Percentiles rank a stretch among this genome's conserved stretches.
Evolutionary conservation across 164 flowering plant species (phyloP).

Genomic region (Brasenia schreberi): DNA sequence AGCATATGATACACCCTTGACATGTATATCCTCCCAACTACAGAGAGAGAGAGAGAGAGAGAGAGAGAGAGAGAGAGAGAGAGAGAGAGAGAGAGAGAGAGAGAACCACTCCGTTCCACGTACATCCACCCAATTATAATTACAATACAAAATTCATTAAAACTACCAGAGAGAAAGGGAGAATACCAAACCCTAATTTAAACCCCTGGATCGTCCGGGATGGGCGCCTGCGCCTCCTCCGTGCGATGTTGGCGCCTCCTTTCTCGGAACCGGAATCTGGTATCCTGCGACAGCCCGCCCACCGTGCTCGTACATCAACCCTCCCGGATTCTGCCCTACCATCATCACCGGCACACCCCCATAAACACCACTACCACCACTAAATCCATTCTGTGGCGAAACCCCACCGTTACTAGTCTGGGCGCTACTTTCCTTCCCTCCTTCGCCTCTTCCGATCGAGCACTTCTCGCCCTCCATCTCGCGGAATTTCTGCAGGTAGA

Average conservation of each 20-base stretch:
- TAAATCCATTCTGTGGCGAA: slow-evolving; percentile 4
- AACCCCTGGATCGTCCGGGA: not conserved
- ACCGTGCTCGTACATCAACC: not conserved
- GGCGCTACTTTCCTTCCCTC: slow-evolving; percentile 1
- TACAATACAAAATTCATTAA: not conserved
- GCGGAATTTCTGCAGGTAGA: slow-evolving; percentile 34
- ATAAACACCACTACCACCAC: slow-evolving; percentile 4
- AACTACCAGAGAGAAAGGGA: not conserved
- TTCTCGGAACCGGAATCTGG: not conserved
- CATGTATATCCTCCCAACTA: not conserved
- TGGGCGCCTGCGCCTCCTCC: not conserved
- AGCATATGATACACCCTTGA: not conserved
- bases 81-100: too few relatives aligned
- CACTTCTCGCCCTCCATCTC: slow-evolving; percentile 44
- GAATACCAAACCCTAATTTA: not conserved
- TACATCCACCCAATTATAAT: not conserved
- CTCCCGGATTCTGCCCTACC: not conserved
- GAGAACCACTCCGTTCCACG: not conserved
- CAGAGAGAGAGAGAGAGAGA: too few relatives aligned
- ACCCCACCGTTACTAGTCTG: slow-evolving; percentile 1
- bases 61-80: too few relatives aligned
- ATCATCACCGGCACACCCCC: slow-evolving; percentile 3
- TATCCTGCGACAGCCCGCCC: not conserved
- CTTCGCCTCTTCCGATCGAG: slow-evolving; percentile 11
- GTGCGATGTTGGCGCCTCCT: not conserved